A percentile compares a stretch with the other conserved stretches of the same genome.
phyloP scores from a whole-genome alignment of 352 stramenopile genomes.

The Plasmopara halstedii region DNA sequence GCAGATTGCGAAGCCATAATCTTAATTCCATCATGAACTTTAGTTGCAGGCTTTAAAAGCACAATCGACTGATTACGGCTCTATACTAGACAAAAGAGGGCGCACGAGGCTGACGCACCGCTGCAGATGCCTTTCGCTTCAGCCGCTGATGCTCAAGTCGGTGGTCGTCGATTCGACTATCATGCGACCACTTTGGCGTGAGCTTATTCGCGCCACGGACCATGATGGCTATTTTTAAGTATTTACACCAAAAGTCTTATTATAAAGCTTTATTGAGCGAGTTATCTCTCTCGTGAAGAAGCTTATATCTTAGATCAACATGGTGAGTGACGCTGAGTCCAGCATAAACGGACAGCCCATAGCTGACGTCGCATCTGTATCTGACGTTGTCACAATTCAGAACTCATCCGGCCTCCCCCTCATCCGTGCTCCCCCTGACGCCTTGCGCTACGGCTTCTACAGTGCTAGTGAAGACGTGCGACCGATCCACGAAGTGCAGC shows the following conservation, averaged over 20 bases:
- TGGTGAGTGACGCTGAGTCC: constrained; percentile 8
- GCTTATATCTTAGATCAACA: constrained; percentile 6
- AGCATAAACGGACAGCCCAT: neutral
- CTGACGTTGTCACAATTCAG: too few species aligned
- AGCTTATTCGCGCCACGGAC: too few species aligned
- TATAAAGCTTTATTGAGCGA: too few species aligned
- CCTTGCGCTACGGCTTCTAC: constrained; percentile 77
- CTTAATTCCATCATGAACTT: too few species aligned
- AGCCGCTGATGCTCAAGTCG: constrained; percentile 71
- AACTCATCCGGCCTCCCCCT: constrained; percentile 69
- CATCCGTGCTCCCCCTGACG: constrained; percentile 72
- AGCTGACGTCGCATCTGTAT: constrained; percentile 1
- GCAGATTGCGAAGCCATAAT: constrained; percentile 34
- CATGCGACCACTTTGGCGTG: too few species aligned
- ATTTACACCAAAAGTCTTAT: too few species aligned
- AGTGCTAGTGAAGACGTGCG: constrained; percentile 73
- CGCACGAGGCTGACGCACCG: constrained; percentile 13
- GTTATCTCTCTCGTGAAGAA: constrained; percentile 13
- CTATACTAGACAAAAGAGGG: too few species aligned
- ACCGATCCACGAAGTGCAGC: constrained; percentile 79
- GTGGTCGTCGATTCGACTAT: constrained; percentile 80
- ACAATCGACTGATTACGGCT: too few species aligned
- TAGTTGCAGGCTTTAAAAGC: too few species aligned
- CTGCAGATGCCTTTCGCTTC: constrained; percentile 32
- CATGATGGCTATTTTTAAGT: too few species aligned